Evolutionary conservation across 2,329 filamentous ascomycete species (phyloP), one percentile per base, ranked within the genome.

Genomic region (Cadophora malorum): DNA sequence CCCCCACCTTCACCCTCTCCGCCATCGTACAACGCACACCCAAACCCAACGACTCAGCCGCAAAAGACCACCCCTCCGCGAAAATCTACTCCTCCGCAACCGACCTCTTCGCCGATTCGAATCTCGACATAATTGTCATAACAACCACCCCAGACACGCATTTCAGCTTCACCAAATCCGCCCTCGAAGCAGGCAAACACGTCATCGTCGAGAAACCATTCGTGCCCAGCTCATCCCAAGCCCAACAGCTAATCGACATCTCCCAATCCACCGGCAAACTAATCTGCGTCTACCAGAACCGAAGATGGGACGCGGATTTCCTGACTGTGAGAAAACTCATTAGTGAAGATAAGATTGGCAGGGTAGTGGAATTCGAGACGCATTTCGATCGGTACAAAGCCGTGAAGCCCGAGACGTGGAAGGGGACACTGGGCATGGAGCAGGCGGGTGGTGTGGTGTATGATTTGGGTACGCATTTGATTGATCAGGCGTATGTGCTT

Each of bases 171-270:
- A 83, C 88, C 45, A 88, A 88, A 78, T 79, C 85, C 63, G 89
- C 90, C 0, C 83, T 95, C 59, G 83, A 90, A 76, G 82, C 85
- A 10, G 89, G 90, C 73, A 94, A 94, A 82, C 90, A 95, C 78
- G 90, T 94, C 31, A 83, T 95, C 63, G 90, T 91, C 60, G 92
- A 95, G 82, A 95, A 95, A 82, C 92, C 92, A 2, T 95, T 95
- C 77, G 91, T 92, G 14, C 90, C 91, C 23, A 91, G 89, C 1
- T 82, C 86, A 1, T 82, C 86, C 67, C 89, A 94, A 79, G 91
- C 91, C 12, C 83, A 87, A 41, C 80, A 86, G 72, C 85, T 95
- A 7, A 84, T 78, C 55, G 76, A 76, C 35, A 76, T 80, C 62
- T 78, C 80, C 1, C 72, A 77, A 69, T 75, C 76, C 68, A 80